A percentile compares a stretch with the other conserved stretches of the same genome.
phyloP scores from a whole-genome alignment of 2,329 filamentous ascomycete genomes.

The Penicillium sp. region DNA sequence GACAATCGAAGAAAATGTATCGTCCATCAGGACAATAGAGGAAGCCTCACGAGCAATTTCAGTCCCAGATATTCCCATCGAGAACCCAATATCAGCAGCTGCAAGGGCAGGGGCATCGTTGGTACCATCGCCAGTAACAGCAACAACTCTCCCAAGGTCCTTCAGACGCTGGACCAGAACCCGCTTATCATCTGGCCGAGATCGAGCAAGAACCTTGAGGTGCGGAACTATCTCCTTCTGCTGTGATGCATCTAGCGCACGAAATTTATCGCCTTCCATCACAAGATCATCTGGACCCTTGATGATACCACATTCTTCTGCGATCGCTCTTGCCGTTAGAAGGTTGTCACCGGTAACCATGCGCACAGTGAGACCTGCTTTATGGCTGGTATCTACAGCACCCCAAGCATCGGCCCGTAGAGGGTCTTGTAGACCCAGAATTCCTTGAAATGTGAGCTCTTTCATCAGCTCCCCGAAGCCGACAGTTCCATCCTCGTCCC shows the following conservation, averaged over 20 bases:
- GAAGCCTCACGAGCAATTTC: constrained; percentile 55
- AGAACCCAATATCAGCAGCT: constrained; percentile 53
- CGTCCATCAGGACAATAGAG: constrained; percentile 44
- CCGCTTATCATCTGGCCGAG: constrained; percentile 52
- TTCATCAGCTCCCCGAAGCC: constrained; percentile 51
- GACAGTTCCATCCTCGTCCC: not conserved
- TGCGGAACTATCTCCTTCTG: constrained; percentile 46
- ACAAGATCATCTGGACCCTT: constrained; percentile 40
- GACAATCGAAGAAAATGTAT: constrained; percentile 54
- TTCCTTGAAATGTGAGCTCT: constrained; percentile 56
- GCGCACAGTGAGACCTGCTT: constrained; percentile 54
- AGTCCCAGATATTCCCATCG: constrained; percentile 53
- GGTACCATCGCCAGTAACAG: constrained; percentile 53
- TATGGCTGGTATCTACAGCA: constrained; percentile 53
- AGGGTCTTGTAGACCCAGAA: constrained; percentile 59
- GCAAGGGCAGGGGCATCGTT: constrained; percentile 54
- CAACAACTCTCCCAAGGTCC: constrained; percentile 45
- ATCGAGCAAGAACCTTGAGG: constrained; percentile 51
- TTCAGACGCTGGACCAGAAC: constrained; percentile 49
- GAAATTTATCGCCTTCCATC: constrained; percentile 55
- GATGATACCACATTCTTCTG: constrained; percentile 57
- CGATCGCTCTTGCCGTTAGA: constrained; percentile 58
- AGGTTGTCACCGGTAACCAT: constrained; percentile 62
- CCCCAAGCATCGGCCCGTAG: constrained; percentile 52
- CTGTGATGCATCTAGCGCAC: constrained; percentile 45